Evolutionary conservation across 495 filamentous ascomycete species (phyloP).

Genomic region (Podospora conica): DNA sequence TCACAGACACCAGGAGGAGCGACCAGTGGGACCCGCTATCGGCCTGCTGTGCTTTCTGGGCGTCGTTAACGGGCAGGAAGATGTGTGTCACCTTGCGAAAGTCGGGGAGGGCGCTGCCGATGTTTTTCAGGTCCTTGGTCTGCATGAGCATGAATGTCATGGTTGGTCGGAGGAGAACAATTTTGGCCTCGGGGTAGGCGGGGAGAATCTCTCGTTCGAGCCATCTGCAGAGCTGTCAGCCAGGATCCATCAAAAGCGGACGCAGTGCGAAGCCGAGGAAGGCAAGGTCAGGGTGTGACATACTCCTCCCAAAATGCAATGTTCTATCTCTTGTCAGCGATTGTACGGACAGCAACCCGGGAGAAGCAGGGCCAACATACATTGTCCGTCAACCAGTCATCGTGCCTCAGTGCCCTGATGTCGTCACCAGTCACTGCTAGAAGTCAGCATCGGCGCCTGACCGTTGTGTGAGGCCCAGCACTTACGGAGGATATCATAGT

Average conservation of each 20-base stretch:
- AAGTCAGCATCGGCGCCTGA: constrained; percentile 13
- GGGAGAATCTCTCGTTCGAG: constrained; percentile 82
- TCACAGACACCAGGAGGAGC: constrained; percentile 77
- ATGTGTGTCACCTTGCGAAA: constrained; percentile 83
- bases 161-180: constrained; percentile 84
- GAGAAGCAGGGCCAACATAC: constrained; percentile 45
- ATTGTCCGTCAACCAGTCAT: constrained; percentile 98
- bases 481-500: constrained; percentile 43
- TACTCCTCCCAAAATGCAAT: constrained; percentile 99
- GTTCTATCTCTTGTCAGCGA: constrained; percentile 42
- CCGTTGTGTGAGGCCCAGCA: neutral
- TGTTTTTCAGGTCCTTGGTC: constrained; percentile 65
- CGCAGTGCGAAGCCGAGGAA: neutral
- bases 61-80: constrained; percentile 95
- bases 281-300: constrained; percentile 23
- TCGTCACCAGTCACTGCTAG: constrained; percentile 57
- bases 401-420: constrained; percentile 67
- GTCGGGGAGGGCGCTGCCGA: constrained; percentile 70
- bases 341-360: neutral
- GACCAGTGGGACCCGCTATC: constrained; percentile 96
- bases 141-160: constrained; percentile 93
- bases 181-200: constrained; percentile 69
- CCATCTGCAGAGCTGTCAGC: constrained; percentile 48
- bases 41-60: constrained; percentile 61
- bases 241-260: neutral